A percentile compares a stretch with the other conserved stretches of the same genome.
These are phyloP conservation scores for Fusarium armeniacum DNA, from an alignment of 2,329 filamentous ascomycete species.

Conservation along the genomic window DNA sequence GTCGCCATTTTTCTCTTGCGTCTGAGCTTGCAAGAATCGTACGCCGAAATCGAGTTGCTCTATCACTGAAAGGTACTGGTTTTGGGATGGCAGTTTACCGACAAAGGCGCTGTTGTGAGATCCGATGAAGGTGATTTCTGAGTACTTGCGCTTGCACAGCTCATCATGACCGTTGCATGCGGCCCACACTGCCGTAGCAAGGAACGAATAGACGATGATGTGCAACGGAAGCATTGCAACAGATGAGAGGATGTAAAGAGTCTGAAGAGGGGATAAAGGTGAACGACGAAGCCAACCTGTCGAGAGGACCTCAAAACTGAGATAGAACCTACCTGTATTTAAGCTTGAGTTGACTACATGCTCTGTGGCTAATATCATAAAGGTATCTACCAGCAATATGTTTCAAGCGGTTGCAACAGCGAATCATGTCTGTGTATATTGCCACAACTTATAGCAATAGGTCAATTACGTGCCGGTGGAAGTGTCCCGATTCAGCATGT, in stretches of 20 bases:
- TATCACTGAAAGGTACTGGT: constrained; percentile 72
- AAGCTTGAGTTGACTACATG: neutral
- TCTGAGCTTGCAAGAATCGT: constrained; percentile 74
- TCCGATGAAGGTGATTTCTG: constrained; percentile 72
- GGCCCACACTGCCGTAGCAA: constrained; percentile 42
- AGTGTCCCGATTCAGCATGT: constrained; percentile 13
- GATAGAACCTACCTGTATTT: constrained; percentile 7
- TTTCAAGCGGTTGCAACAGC: constrained; percentile 21
- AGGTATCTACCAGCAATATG: constrained; percentile 5
- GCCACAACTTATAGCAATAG: constrained; percentile 12
- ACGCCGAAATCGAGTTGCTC: constrained; percentile 73
- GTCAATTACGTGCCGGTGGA: neutral
- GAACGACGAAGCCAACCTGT: neutral
- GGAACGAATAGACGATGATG: constrained; percentile 19
- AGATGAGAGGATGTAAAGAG: neutral
- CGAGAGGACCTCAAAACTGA: neutral
- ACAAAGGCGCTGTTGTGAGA: constrained; percentile 77
- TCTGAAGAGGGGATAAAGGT: neutral
- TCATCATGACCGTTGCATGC: constrained; percentile 70
- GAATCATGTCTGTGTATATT: constrained; percentile 18
- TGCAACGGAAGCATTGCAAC: constrained; percentile 38
- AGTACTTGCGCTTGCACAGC: constrained; percentile 70
- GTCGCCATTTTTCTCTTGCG: constrained; percentile 65
- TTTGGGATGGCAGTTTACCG: constrained; percentile 66
- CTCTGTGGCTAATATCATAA: constrained; percentile 3